A percentile compares a stretch with the other conserved stretches of the same genome.
Conservation (phyloP, 2,329 filamentous ascomycete genomes). For the Exophiala sp. region DNA sequence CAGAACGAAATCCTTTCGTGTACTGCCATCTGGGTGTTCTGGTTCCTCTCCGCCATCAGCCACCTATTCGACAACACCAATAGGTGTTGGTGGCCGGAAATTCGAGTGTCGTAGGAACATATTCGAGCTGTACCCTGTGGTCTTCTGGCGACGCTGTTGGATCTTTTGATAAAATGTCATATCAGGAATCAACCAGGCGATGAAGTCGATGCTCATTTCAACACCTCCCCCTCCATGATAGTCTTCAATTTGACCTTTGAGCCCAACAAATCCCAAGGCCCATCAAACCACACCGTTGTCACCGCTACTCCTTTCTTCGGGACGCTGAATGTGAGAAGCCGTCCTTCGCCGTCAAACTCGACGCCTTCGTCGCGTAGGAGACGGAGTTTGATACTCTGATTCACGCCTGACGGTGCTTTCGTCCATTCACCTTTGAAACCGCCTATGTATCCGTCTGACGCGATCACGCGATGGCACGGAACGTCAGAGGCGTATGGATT, state of each 20-base stretch:
- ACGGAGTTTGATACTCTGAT: constrained; percentile 38
- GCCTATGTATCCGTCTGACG: constrained; percentile 36
- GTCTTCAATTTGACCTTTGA: neutral
- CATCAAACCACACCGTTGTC: constrained; percentile 20
- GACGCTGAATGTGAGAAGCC: neutral
- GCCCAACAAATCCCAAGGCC: constrained; percentile 16
- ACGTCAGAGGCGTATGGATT: constrained; percentile 44
- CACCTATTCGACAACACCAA: too few relatives aligned
- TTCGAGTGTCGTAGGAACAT: too few relatives aligned
- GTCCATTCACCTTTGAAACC: constrained; percentile 49
- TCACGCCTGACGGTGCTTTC: constrained; percentile 42
- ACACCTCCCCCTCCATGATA: neutral
- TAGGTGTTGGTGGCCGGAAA: too few relatives aligned
- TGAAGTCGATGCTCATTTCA: too few relatives aligned
- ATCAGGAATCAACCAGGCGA: too few relatives aligned
- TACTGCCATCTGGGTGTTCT: too few relatives aligned
- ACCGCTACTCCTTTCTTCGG: neutral
- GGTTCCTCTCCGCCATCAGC: too few relatives aligned
- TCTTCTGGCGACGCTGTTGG: too few relatives aligned
- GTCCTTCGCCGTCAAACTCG: constrained; percentile 24
- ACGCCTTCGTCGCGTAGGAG: constrained; percentile 37
- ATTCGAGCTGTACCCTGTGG: too few relatives aligned
- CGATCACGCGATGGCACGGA: constrained; percentile 39
- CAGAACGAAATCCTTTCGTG: too few relatives aligned
- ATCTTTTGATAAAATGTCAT: too few relatives aligned